Percentiles rank a stretch among this genome's conserved stretches.
Evolutionary conservation across 257 asterid species (phyloP).

Genomic region (Petunia secreta): DNA sequence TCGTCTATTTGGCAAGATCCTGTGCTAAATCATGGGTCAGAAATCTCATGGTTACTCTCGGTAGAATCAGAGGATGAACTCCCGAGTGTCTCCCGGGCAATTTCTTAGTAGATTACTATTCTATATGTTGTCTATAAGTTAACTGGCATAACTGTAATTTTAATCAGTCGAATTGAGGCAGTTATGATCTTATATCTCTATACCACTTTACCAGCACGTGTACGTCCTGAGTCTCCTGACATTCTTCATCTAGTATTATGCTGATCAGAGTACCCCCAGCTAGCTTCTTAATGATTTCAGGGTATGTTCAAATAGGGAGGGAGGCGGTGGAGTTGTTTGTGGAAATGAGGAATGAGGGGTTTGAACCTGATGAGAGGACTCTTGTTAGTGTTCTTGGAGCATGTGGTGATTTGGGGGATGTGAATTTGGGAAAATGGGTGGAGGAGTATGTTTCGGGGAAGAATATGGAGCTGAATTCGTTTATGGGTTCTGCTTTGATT

Average conservation of each 20-base stretch:
- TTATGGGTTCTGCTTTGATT: constrained; percentile 76
- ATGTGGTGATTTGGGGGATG: constrained; percentile 78
- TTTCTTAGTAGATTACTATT: too few relatives aligned
- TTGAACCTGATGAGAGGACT: constrained; percentile 80
- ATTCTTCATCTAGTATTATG: too few relatives aligned
- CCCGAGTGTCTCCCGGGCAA: too few relatives aligned
- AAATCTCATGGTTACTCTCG: constrained; percentile 25
- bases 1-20: background rate
- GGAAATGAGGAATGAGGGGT: constrained; percentile 60
- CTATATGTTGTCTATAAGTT: too few relatives aligned
- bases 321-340: constrained; percentile 77
- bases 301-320: constrained; percentile 63
- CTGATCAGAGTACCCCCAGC: too few relatives aligned
- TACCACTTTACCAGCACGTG: too few relatives aligned
- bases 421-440: constrained; percentile 63
- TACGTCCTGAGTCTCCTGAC: too few relatives aligned
- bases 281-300: constrained; percentile 61
- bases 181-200: too few relatives aligned
- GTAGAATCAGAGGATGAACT: constrained; percentile 38
- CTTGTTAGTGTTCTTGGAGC: constrained; percentile 82
- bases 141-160: too few relatives aligned
- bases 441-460: constrained; percentile 50
- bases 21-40: background rate
- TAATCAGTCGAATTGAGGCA: too few relatives aligned
- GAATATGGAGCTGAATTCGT: constrained; percentile 59